These are phyloP conservation scores for Aspergillus bridgeri DNA, from an alignment of 495 filamentous ascomycete genomes.

Conservation along the genomic window DNA sequence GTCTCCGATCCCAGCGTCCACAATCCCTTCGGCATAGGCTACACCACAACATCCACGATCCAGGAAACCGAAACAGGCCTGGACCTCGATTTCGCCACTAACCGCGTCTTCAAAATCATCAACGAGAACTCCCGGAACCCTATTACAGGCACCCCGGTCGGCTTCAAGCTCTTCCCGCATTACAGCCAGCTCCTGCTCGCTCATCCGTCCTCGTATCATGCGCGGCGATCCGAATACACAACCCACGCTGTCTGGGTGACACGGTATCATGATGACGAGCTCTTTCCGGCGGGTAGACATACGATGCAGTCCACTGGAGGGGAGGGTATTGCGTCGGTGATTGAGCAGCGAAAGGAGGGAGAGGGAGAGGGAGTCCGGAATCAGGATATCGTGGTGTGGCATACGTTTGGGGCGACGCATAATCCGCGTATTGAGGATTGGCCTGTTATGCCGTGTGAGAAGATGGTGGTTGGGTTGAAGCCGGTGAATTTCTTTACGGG, in stretches of 20 bases:
- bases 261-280: slow-evolving; percentile 68
- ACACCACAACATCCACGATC: slow-evolving; percentile 53
- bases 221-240: slow-evolving; percentile 72
- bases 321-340: slow-evolving; percentile 26
- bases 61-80: slow-evolving; percentile 56
- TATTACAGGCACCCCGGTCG: slow-evolving; percentile 69
- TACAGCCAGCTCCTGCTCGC: slow-evolving; percentile 78
- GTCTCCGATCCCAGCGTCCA: slow-evolving; percentile 45
- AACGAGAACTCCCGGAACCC: slow-evolving; percentile 65
- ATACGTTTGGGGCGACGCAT: slow-evolving; percentile 60
- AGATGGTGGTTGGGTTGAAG: slow-evolving; percentile 53
- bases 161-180: slow-evolving; percentile 70
- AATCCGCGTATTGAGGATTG: slow-evolving; percentile 58
- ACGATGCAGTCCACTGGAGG: slow-evolving; percentile 78
- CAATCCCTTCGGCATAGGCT: slow-evolving; percentile 78
- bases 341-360: slow-evolving; percentile 8
- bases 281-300: slow-evolving; percentile 74
- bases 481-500: slow-evolving; percentile 69
- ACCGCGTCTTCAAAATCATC: slow-evolving; percentile 78
- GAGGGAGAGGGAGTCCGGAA: slow-evolving; percentile 43
- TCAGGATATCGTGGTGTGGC: slow-evolving; percentile 47
- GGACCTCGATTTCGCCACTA: slow-evolving; percentile 58
- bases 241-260: slow-evolving; percentile 79
- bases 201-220: slow-evolving; percentile 64
- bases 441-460: slow-evolving; percentile 58